Conservation (phyloP, 495 filamentous ascomycete species). For the Opeltia flavorubescens region DNA sequence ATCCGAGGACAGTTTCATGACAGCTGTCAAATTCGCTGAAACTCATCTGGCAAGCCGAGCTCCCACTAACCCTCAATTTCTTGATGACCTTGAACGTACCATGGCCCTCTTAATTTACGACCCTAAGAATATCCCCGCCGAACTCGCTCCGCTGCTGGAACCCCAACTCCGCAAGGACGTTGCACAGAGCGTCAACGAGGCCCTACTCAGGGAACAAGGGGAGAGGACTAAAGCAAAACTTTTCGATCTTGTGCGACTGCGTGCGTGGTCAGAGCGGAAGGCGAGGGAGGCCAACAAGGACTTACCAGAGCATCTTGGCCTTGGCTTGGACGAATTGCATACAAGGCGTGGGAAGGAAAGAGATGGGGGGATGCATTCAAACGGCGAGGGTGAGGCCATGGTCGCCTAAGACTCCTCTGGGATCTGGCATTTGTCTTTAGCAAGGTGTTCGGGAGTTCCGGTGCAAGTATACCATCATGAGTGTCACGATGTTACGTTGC, state of each 20-base stretch:
- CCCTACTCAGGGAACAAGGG: slow-evolving; percentile 58
- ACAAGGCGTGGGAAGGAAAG: slow-evolving; percentile 4
- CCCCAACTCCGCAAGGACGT: slow-evolving; percentile 71
- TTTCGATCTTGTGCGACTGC: slow-evolving; percentile 59
- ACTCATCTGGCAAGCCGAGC: slow-evolving; percentile 77
- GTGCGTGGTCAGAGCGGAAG: slow-evolving; percentile 73
- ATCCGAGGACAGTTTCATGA: slow-evolving; percentile 54
- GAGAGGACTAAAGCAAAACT: slow-evolving; percentile 67
- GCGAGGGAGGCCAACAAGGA: slow-evolving; percentile 60
- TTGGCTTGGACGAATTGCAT: slow-evolving; percentile 41
- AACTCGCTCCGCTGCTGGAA: slow-evolving; percentile 60
- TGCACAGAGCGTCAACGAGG: slow-evolving; percentile 73
- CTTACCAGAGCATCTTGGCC: slow-evolving; percentile 54
- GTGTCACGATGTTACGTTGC: not conserved
- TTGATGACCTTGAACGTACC: slow-evolving; percentile 79
- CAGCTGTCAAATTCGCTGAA: slow-evolving; percentile 75
- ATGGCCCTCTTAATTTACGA: slow-evolving; percentile 88
- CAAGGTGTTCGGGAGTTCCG: slow-evolving; percentile 8
- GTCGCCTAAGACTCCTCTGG: not conserved
- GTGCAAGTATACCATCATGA: not conserved
- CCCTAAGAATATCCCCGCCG: slow-evolving; percentile 56
- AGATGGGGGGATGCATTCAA: slow-evolving; percentile 7
- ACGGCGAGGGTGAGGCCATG: slow-evolving; percentile 5
- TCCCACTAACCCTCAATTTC: slow-evolving; percentile 63
- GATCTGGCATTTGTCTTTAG: slow-evolving; percentile 2